Percentiles rank a stretch among this genome's conserved stretches.
phyloP scores from a whole-genome alignment of 768 basidiomycete species.

The Favolaschia claudopus region DNA sequence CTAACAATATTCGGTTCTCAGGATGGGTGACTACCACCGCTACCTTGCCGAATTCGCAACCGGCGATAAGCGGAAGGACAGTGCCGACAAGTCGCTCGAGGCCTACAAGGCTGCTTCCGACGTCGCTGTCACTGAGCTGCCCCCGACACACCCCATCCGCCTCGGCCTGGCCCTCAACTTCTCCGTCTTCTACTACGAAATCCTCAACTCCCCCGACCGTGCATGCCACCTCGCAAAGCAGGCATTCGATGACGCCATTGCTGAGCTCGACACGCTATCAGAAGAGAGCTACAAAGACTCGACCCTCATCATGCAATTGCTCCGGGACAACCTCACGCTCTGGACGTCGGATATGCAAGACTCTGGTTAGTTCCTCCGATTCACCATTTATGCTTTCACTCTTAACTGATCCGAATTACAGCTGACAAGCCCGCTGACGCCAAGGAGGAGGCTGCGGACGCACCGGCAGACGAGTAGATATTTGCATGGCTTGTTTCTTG shows the following conservation, averaged over 20 bases:
- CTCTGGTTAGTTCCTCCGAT: constrained; percentile 60
- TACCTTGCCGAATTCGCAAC: constrained; percentile 99
- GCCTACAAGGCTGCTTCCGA: constrained; percentile 98
- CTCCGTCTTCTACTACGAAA: constrained; percentile 99
- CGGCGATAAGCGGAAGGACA: constrained; percentile 96
- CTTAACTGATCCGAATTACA: constrained; percentile 29
- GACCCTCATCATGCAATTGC: constrained; percentile 95
- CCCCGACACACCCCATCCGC: constrained; percentile 96
- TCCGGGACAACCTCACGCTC: constrained; percentile 96
- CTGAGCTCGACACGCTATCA: constrained; percentile 97
- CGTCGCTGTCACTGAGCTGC: constrained; percentile 95
- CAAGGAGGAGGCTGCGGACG: constrained; percentile 73
- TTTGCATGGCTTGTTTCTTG: constrained; percentile 24
- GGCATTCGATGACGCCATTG: constrained; percentile 98
- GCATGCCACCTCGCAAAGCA: constrained; percentile 99
- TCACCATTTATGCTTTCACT: not conserved
- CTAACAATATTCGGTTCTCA: constrained; percentile 42
- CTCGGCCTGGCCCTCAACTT: constrained; percentile 99
- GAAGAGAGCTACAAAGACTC: constrained; percentile 99
- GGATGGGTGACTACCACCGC: constrained; percentile 99
- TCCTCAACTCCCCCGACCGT: constrained; percentile 97
- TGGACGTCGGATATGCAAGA: constrained; percentile 99
- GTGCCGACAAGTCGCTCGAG: constrained; percentile 96
- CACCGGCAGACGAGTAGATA: constrained; percentile 70
- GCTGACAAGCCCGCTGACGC: constrained; percentile 75